phyloP scores from a whole-genome alignment of 768 basidiomycete species.

The Calocybe indica region DNA sequence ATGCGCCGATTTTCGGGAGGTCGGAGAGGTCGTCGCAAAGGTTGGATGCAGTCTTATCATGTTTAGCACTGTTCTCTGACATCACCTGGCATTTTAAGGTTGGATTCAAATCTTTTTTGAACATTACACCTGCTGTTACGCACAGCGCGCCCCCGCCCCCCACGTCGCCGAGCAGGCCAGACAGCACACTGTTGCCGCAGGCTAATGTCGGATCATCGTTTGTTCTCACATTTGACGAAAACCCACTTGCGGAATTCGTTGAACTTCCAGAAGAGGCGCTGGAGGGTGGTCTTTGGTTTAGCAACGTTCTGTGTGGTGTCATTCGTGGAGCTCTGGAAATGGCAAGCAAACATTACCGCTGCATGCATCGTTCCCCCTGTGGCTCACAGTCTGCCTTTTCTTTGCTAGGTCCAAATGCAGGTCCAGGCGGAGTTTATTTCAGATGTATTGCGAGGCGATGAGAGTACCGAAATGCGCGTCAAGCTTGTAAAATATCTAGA shows the following conservation, averaged over 20 bases:
- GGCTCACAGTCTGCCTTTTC: slow-evolving; percentile 7
- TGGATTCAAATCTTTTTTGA: slow-evolving; percentile 96
- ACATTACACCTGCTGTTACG: slow-evolving; percentile 79
- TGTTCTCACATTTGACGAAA: slow-evolving; percentile 87
- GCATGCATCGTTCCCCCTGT: neutral
- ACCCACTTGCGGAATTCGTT: slow-evolving; percentile 94
- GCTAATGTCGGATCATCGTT: slow-evolving; percentile 56
- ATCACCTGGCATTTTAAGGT: slow-evolving; percentile 44
- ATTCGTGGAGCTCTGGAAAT: slow-evolving; percentile 92
- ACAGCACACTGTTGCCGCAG: slow-evolving; percentile 33
- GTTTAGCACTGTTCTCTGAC: slow-evolving; percentile 1
- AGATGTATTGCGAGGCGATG: slow-evolving; percentile 89
- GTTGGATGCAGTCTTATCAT: slow-evolving; percentile 32
- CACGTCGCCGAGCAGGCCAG: slow-evolving; percentile 41
- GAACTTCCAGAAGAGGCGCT: slow-evolving; percentile 92
- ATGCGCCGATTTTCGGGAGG: slow-evolving; percentile 90
- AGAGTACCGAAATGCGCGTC: slow-evolving; percentile 90
- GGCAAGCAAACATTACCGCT: slow-evolving; percentile 44
- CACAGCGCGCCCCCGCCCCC: slow-evolving; percentile 56
- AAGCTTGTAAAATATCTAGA: slow-evolving; percentile 88
- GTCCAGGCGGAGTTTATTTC: slow-evolving; percentile 86
- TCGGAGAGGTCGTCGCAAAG: slow-evolving; percentile 93
- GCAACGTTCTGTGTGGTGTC: slow-evolving; percentile 94
- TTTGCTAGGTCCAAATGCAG: slow-evolving; percentile 87
- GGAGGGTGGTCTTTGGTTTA: slow-evolving; percentile 94